Conservation (phyloP, 495 filamentous ascomycete species). For the Daldinia grandis region DNA sequence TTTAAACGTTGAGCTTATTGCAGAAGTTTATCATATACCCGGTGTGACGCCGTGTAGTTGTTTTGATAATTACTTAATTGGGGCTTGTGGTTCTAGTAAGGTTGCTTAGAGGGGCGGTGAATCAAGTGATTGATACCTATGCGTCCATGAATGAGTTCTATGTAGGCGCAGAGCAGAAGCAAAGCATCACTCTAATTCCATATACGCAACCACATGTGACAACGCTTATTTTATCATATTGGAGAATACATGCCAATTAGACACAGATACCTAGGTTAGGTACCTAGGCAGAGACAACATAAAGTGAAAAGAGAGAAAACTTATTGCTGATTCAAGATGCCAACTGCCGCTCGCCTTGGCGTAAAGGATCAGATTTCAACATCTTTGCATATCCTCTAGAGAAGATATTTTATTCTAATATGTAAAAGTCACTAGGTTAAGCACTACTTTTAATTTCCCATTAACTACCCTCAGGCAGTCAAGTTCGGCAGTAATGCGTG, state of each 20-base stretch:
- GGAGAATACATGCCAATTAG: background rate
- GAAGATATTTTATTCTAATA: background rate
- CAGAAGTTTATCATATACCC: background rate
- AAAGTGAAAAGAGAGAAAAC: conserved; percentile 10
- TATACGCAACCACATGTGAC: background rate
- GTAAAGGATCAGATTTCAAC: background rate
- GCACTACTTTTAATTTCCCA: background rate
- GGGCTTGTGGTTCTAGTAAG: background rate
- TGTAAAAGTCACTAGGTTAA: background rate
- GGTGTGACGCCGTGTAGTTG: too few relatives aligned
- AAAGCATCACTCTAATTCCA: background rate
- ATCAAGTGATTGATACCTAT: background rate
- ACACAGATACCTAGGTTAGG: too few relatives aligned
- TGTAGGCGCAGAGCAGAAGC: background rate
- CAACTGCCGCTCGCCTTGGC: conserved; percentile 31
- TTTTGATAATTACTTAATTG: background rate
- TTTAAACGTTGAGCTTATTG: background rate
- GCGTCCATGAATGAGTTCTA: background rate
- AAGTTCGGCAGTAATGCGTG: background rate
- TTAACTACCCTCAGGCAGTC: background rate
- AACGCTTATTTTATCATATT: background rate
- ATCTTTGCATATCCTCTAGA: background rate
- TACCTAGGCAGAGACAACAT: background rate
- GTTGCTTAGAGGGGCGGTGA: background rate
- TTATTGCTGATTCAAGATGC: conserved; percentile 9